Percentiles rank a stretch among this genome's conserved stretches.
phyloP scores from a whole-genome alignment of 306 rosid species.

The Acacia crassicarpa region DNA sequence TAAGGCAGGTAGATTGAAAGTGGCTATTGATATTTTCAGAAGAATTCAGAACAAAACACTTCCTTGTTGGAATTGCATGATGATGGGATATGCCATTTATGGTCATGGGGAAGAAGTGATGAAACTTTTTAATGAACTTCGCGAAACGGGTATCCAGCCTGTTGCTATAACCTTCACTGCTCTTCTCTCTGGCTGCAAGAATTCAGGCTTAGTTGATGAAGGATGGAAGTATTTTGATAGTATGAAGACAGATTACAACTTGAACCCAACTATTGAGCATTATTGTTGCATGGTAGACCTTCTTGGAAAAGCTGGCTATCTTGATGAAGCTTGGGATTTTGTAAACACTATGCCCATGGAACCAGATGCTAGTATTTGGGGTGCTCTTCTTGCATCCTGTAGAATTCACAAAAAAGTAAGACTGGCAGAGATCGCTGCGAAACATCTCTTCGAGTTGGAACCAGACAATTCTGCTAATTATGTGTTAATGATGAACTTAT shows the following conservation, averaged over 20 bases:
- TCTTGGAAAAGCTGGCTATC: slow-evolving; percentile 71
- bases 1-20: slow-evolving; percentile 57
- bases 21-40: slow-evolving; percentile 50
- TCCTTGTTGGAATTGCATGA: slow-evolving; percentile 82
- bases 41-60: slow-evolving; percentile 54
- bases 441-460: slow-evolving; percentile 60
- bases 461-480: slow-evolving; percentile 63
- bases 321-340: slow-evolving; percentile 75
- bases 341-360: slow-evolving; percentile 53
- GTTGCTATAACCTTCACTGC: slow-evolving; percentile 67
- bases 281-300: slow-evolving; percentile 78
- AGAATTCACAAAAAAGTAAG: slow-evolving; percentile 46
- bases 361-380: slow-evolving; percentile 70
- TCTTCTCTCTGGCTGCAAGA: slow-evolving; percentile 75
- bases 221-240: slow-evolving; percentile 75
- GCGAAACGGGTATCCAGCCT: slow-evolving; percentile 42
- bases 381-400: slow-evolving; percentile 64
- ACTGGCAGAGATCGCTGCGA: slow-evolving; percentile 61
- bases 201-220: slow-evolving; percentile 58
- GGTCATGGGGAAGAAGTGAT: slow-evolving; percentile 59
- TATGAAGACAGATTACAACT: slow-evolving; percentile 54
- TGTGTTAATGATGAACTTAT: slow-evolving; percentile 64
- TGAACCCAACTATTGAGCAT: slow-evolving; percentile 67
- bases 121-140: slow-evolving; percentile 50
- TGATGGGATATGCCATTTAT: slow-evolving; percentile 66